Percentiles rank a stretch among this genome's conserved stretches.
phyloP scores from a whole-genome alignment of 805 yeast species.

The Candida maris region DNA sequence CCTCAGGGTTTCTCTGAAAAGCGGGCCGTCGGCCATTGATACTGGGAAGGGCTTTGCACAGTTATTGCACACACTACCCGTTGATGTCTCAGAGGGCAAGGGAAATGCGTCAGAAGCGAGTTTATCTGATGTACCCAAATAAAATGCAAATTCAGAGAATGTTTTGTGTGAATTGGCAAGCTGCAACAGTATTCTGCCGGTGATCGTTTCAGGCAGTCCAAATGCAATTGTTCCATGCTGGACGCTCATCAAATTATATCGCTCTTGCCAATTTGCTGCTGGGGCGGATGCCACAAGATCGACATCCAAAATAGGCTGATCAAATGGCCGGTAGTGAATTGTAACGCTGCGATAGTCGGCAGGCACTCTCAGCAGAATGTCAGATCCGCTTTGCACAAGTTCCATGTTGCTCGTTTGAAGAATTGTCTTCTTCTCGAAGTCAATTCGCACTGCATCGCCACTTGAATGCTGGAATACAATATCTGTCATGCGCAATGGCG shows the following conservation, averaged over 20 bases:
- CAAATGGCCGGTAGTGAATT: not conserved
- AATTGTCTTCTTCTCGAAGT: constrained; percentile 6
- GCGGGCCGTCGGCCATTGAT: constrained; percentile 37
- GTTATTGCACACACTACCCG: not conserved
- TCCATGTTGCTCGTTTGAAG: constrained; percentile 5
- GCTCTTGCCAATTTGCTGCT: not conserved
- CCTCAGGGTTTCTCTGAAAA: constrained; percentile 27
- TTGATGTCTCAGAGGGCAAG: not conserved
- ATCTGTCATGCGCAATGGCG: constrained; percentile 3
- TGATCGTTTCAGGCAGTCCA: not conserved
- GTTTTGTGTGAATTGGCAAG: not conserved
- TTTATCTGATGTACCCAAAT: not conserved
- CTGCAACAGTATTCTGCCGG: not conserved
- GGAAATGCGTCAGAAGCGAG: not conserved
- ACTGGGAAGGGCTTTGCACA: constrained; percentile 24
- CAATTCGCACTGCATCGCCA: constrained; percentile 3
- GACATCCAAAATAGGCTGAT: not conserved
- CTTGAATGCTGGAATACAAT: constrained; percentile 1
- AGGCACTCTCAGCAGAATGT: constrained; percentile 11
- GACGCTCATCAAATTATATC: not conserved
- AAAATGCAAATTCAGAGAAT: not conserved
- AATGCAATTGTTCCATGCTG: not conserved
- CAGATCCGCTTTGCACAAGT: constrained; percentile 10
- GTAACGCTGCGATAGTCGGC: constrained; percentile 1
- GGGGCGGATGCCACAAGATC: not conserved